A percentile compares a stretch with the other conserved stretches of the same genome.
Conservation (phyloP, 1,284 basidiomycete genomes). For the Rhodotorula glutinis region DNA sequence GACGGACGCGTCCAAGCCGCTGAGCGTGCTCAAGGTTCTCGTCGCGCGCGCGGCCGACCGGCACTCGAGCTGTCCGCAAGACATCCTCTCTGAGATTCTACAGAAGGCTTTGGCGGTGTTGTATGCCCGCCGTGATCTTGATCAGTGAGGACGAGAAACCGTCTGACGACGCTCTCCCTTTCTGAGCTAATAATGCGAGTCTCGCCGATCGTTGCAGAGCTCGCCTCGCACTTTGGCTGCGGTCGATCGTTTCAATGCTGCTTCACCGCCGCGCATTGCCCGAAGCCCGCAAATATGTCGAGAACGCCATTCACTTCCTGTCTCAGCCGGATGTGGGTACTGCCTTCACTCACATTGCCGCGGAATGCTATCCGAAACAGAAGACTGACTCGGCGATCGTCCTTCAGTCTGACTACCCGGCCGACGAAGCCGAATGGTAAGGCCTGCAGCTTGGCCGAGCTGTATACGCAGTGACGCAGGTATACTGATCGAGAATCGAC, state of each 20-base stretch:
- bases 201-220: too few species aligned
- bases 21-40: conserved; percentile 14
- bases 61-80: neutral
- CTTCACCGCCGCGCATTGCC: neutral
- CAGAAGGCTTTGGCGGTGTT: conserved; percentile 13
- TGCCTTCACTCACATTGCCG: too few species aligned
- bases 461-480: too few species aligned
- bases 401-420: conserved; percentile 3
- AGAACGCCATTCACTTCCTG: conserved; percentile 13
- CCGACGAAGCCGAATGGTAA: conserved; percentile 14
- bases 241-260: conserved; percentile 6
- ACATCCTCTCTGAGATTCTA: conserved; percentile 5
- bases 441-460: neutral
- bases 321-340: conserved; percentile 1
- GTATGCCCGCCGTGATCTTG: conserved; percentile 4
- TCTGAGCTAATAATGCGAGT: neutral
- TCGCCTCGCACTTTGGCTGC: conserved; percentile 9
- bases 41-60: neutral
- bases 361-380: too few species aligned
- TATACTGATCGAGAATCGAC: rapidly evolving
- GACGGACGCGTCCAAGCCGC: neutral
- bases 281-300: conserved; percentile 16
- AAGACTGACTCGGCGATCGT: too few species aligned
- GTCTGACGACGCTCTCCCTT: too few species aligned
- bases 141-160: conserved; percentile 1